A percentile compares a stretch with the other conserved stretches of the same genome.
phyloP scores from a whole-genome alignment of 2,329 filamentous ascomycete genomes.

The Arachnomyces sp. region DNA sequence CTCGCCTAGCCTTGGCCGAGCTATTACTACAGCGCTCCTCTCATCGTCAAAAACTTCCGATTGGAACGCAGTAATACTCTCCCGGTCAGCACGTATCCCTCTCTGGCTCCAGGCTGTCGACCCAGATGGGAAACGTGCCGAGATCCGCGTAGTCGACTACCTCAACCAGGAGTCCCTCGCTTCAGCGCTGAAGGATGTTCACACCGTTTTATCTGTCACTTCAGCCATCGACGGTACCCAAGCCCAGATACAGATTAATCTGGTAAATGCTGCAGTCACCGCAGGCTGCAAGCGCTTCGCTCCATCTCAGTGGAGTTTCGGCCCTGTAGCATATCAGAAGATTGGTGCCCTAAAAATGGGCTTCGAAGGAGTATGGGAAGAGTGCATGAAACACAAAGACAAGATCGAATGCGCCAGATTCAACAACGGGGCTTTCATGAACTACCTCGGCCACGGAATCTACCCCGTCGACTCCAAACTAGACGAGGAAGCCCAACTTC shows the following conservation, averaged over 20 bases:
- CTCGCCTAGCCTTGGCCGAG: constrained; percentile 5
- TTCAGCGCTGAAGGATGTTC: constrained; percentile 15
- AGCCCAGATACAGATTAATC: constrained; percentile 25
- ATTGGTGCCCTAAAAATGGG: constrained; percentile 15
- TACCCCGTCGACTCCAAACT: constrained; percentile 6
- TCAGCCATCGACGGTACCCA: constrained; percentile 15
- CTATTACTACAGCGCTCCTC: constrained; percentile 8
- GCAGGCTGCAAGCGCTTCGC: constrained; percentile 40
- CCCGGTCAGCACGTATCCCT: no score
- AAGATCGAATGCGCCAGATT: constrained; percentile 16
- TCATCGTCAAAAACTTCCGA: constrained; percentile 21
- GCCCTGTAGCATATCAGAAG: constrained; percentile 10
- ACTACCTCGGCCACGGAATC: constrained; percentile 22
- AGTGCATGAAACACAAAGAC: constrained; percentile 11
- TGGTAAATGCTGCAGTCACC: constrained; percentile 35
- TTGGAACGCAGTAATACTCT: constrained; percentile 7
- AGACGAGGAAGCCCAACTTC: constrained; percentile 15
- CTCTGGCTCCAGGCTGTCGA: constrained; percentile 1
- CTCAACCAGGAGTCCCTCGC: constrained; percentile 13
- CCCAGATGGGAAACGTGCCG: constrained; percentile 1
- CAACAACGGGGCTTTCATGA: constrained; percentile 27
- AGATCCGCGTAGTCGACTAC: constrained; percentile 24
- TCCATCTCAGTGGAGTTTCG: constrained; percentile 33
- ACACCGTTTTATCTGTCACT: constrained; percentile 21
- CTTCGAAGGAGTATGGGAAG: constrained; percentile 16